Conservation (phyloP, 768 basidiomycete genomes). For the Cystobasidium tubakii region DNA sequence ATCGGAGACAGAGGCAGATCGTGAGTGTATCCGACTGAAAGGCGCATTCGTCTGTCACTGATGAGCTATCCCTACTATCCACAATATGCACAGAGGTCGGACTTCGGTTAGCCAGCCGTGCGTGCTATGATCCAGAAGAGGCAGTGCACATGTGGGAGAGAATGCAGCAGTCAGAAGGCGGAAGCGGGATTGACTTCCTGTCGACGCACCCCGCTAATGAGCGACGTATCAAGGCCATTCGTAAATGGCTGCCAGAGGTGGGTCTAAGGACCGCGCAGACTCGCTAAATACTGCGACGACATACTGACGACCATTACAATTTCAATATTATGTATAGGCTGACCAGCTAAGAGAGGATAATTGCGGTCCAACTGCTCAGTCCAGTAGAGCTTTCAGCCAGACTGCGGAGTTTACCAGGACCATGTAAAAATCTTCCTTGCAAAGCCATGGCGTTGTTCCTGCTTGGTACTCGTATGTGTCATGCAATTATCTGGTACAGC, state of each 20-base stretch:
- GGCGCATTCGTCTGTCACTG: neutral
- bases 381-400: neutral
- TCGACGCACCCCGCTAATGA: slow-evolving; percentile 73
- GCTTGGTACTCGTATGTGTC: too few species aligned
- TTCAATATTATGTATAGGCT: neutral
- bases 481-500: slow-evolving; percentile 3
- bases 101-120: slow-evolving; percentile 67
- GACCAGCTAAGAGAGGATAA: slow-evolving; percentile 16
- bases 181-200: slow-evolving; percentile 57
- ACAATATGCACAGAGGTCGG: slow-evolving; percentile 58
- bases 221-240: slow-evolving; percentile 58
- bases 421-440: too few species aligned
- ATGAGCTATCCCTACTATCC: slow-evolving; percentile 11
- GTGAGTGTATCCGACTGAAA: neutral
- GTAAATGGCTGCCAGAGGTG: slow-evolving; percentile 42
- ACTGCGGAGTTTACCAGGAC: neutral
- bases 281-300: neutral
- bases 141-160: slow-evolving; percentile 72
- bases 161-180: slow-evolving; percentile 59
- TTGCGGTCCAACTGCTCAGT: neutral
- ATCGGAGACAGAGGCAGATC: slow-evolving; percentile 57
- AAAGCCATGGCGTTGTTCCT: neutral
- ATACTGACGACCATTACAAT: neutral
- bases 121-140: slow-evolving; percentile 77
- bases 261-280: neutral